phyloP scores from a whole-genome alignment of 2,329 filamentous ascomycete genomes.

The Fusarium acutatum region DNA sequence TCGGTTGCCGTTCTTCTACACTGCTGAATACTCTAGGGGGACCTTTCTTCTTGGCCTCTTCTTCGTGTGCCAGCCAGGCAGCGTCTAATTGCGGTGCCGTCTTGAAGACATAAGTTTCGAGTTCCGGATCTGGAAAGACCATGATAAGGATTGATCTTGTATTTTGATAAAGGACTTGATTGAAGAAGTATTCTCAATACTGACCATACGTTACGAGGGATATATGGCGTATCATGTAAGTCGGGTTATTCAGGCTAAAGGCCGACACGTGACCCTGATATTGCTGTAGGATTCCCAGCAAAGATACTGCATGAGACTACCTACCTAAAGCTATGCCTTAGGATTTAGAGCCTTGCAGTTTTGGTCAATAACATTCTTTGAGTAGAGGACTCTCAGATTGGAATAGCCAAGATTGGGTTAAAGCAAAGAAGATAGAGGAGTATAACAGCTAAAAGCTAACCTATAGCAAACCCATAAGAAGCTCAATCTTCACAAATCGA shows the following conservation, averaged over 20 bases:
- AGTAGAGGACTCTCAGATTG: neutral
- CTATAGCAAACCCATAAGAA: neutral
- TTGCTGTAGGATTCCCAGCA: neutral
- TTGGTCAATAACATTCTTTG: neutral
- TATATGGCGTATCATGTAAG: neutral
- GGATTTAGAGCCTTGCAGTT: neutral
- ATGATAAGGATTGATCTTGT: constrained; percentile 1
- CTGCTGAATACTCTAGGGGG: constrained; percentile 34
- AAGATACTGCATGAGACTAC: neutral
- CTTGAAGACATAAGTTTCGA: constrained; percentile 41
- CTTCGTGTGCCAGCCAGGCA: constrained; percentile 52
- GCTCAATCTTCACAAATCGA: neutral
- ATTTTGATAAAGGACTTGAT: neutral
- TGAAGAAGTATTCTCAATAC: neutral
- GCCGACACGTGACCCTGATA: constrained; percentile 10
- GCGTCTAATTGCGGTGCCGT: constrained; percentile 51
- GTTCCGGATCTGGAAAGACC: constrained; percentile 23
- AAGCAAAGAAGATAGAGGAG: neutral
- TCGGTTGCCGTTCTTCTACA: constrained; percentile 46
- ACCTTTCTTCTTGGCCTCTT: constrained; percentile 31
- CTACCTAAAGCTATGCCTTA: neutral
- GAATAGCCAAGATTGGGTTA: neutral
- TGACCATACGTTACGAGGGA: neutral
- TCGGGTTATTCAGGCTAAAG: constrained; percentile 18
- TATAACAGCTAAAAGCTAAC: neutral